A percentile compares a stretch with the other conserved stretches of the same genome.
Evolutionary conservation across 2,329 filamentous ascomycete species (phyloP).

Genomic region (Elsinoe batatas): DNA sequence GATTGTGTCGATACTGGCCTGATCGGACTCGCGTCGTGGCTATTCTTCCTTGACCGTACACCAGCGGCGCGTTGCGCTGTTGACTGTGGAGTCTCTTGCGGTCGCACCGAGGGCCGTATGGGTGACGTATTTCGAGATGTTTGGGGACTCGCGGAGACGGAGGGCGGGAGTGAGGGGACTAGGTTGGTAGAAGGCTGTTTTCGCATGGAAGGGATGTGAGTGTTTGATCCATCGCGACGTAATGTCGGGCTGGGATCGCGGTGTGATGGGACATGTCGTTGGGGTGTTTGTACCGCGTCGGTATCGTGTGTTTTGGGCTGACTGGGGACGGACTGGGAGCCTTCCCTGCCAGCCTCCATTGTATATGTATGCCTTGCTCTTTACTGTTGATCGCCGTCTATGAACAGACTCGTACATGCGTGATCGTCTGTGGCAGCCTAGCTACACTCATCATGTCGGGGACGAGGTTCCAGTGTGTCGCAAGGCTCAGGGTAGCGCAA

Average conservation of each 20-base stretch:
- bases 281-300: conserved; percentile 17
- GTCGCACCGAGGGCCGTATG: conserved; percentile 23
- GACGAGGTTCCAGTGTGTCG: neutral
- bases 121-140: conserved; percentile 41
- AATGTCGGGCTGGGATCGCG: conserved; percentile 16
- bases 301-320: conserved; percentile 30
- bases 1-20: conserved; percentile 28
- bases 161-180: conserved; percentile 24
- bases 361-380: conserved; percentile 19
- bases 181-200: conserved; percentile 24
- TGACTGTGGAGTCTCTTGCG: conserved; percentile 21
- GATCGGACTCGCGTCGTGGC: conserved; percentile 34
- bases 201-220: conserved; percentile 15
- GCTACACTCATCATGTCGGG: conserved; percentile 3
- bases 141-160: conserved; percentile 33
- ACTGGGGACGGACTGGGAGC: conserved; percentile 30
- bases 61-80: conserved; percentile 18
- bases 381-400: neutral
- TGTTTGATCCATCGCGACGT: conserved; percentile 15
- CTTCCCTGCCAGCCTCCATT: conserved; percentile 17
- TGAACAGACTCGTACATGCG: neutral
- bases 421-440: conserved; percentile 2
- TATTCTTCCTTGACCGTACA: conserved; percentile 35
- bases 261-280: conserved; percentile 15
- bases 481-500: neutral